Conservation (phyloP, 2,329 filamentous ascomycete species). For the Ceratocystis eucalypticola region DNA sequence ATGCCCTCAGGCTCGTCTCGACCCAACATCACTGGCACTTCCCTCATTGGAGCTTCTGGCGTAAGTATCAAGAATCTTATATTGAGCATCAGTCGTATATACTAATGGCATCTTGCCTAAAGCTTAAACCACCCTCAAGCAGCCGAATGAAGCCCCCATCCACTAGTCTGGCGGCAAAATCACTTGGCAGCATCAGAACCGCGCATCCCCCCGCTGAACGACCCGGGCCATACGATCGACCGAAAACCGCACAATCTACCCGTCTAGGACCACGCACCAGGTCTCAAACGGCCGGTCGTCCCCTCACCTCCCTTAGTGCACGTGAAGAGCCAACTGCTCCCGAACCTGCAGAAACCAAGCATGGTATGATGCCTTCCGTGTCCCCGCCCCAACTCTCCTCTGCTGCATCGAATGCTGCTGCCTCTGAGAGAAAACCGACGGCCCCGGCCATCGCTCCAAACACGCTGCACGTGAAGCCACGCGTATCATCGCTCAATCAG, state of each 20-base stretch:
- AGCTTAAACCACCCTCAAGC: constrained; percentile 17
- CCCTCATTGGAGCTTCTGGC: constrained; percentile 18
- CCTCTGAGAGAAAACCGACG: neutral
- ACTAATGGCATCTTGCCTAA: constrained; percentile 5
- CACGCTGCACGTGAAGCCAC: neutral
- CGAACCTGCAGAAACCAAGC: neutral
- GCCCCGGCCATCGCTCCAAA: neutral
- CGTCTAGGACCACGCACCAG: constrained; percentile 14
- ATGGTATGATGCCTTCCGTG: constrained; percentile 10
- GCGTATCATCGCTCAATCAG: constrained; percentile 9
- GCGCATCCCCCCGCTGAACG: constrained; percentile 35
- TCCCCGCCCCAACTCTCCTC: neutral
- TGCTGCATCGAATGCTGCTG: neutral
- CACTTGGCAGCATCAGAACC: constrained; percentile 38
- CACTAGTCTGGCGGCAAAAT: constrained; percentile 28
- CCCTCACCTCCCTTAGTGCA: constrained; percentile 10
- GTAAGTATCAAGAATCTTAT: constrained; percentile 12
- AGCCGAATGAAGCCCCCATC: constrained; percentile 14
- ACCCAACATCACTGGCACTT: constrained; percentile 33
- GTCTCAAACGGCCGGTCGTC: constrained; percentile 11
- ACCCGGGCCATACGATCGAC: constrained; percentile 34
- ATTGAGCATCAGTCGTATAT: neutral
- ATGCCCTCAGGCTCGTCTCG: constrained; percentile 32
- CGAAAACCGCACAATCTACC: constrained; percentile 38
- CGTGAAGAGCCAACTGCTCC: neutral